Percentiles rank a stretch among this genome's conserved stretches.
These are phyloP conservation scores for Aureobasidium pullulans DNA, from an alignment of 2,329 filamentous ascomycete genomes.

Conservation along the genomic window DNA sequence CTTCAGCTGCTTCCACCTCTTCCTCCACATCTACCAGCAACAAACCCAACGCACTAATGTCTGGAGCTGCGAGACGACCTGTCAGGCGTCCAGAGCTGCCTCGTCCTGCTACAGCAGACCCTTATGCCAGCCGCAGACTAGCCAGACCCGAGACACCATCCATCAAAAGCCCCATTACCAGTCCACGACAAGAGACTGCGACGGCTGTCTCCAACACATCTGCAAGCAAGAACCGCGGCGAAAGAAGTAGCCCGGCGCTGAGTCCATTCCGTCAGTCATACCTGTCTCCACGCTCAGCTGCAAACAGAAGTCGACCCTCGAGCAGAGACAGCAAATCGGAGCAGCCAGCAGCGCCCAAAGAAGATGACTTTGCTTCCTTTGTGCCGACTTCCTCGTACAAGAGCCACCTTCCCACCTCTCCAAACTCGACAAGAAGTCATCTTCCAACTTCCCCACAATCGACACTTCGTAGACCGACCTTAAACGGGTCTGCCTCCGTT, in stretches of 20 bases:
- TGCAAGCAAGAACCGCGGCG: constrained; percentile 13
- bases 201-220: constrained; percentile 18
- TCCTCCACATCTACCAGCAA: constrained; percentile 23
- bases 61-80: constrained; percentile 52
- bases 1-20: constrained; percentile 23
- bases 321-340: constrained; percentile 26
- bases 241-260: constrained; percentile 13
- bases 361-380: constrained; percentile 42
- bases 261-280: constrained; percentile 14
- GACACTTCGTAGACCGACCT: constrained; percentile 26
- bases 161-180: constrained; percentile 37
- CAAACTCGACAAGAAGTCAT: constrained; percentile 22
- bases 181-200: constrained; percentile 30
- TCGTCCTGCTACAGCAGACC: constrained; percentile 49
- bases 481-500: constrained; percentile 32
- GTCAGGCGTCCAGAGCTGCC: constrained; percentile 34
- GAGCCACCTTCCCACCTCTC: constrained; percentile 22
- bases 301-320: constrained; percentile 21
- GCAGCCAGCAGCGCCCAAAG: constrained; percentile 21
- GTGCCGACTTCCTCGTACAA: constrained; percentile 29
- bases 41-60: constrained; percentile 43
- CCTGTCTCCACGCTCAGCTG: constrained; percentile 11
- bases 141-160: constrained; percentile 39
- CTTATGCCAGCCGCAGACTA: constrained; percentile 37
- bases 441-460: constrained; percentile 18